phyloP scores from a whole-genome alignment of 1,284 basidiomycete species.

The Apiotrichum porosum region DNA sequence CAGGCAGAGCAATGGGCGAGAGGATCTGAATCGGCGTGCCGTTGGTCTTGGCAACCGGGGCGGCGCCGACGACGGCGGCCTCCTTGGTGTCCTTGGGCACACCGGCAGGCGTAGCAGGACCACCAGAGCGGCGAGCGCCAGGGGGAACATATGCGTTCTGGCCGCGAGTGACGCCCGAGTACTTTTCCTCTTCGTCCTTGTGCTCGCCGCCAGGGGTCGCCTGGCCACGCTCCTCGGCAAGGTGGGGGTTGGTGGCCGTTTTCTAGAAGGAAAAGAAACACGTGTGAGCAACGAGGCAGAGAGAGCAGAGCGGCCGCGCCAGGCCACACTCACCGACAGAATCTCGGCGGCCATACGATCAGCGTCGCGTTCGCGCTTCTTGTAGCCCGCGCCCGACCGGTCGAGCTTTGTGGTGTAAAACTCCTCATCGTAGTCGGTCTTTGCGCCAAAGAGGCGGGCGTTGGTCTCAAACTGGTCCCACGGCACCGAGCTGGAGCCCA shows the following conservation, averaged over 20 bases:
- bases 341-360: constrained; percentile 88
- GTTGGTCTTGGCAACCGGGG: constrained; percentile 20
- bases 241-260: constrained; percentile 69
- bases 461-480: constrained; percentile 99
- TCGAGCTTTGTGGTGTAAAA: constrained; percentile 94
- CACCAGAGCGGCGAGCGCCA: constrained; percentile 59
- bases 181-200: constrained; percentile 93
- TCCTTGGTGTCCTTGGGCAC: constrained; percentile 5
- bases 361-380: constrained; percentile 77
- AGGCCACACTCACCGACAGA: no score
- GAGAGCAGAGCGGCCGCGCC: no score
- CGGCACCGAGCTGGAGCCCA: constrained; percentile 27
- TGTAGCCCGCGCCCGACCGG: constrained; percentile 71
- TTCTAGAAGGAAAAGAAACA: no score
- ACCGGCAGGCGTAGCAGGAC: constrained; percentile 1
- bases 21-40: not conserved
- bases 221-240: constrained; percentile 83
- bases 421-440: constrained; percentile 87
- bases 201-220: constrained; percentile 58
- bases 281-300: no score
- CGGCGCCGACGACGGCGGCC: not conserved
- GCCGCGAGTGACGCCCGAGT: constrained; percentile 83
- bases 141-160: constrained; percentile 90
- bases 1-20: constrained; percentile 1
- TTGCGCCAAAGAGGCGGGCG: constrained; percentile 87